A percentile compares a stretch with the other conserved stretches of the same genome.
phyloP scores from a whole-genome alignment of 2,329 filamentous ascomycete genomes.

The Botryosphaeria dothidea region DNA sequence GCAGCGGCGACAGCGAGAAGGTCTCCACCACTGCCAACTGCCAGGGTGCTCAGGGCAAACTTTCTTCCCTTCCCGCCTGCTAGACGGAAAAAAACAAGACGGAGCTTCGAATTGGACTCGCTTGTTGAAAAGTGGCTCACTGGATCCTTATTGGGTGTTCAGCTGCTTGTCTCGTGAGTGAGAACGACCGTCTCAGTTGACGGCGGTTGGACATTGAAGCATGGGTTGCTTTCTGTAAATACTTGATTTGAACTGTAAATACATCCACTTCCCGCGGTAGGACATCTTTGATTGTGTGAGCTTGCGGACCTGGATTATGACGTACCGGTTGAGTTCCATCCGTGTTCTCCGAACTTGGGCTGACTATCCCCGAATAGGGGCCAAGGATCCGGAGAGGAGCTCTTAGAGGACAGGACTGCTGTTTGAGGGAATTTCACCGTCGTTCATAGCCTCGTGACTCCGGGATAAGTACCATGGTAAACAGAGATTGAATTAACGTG shows the following conservation, averaged over 20 bases:
- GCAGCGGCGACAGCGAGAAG: not conserved
- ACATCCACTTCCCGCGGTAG: not conserved
- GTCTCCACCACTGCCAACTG: constrained; percentile 9
- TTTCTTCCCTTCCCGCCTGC: constrained; percentile 25
- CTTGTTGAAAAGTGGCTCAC: not conserved
- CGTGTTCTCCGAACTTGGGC: no score
- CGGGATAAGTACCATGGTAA: no score
- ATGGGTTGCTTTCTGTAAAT: not conserved
- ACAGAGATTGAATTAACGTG: no score
- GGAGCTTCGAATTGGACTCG: not conserved
- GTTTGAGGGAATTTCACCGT: no score
- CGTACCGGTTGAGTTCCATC: no score
- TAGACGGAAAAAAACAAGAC: not conserved
- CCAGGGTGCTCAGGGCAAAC: constrained; percentile 21
- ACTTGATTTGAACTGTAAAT: not conserved
- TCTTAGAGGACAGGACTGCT: no score
- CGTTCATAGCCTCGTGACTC: no score
- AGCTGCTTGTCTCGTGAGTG: not conserved
- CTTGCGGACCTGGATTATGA: no score
- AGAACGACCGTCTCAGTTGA: not conserved
- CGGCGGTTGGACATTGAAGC: no score
- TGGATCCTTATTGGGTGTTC: not conserved
- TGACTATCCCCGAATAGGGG: no score
- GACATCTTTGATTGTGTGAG: not conserved
- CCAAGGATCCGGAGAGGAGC: no score